Evolutionary conservation across 106 monocot genomes (phyloP).

Genomic region (Agapanthus africanus): DNA sequence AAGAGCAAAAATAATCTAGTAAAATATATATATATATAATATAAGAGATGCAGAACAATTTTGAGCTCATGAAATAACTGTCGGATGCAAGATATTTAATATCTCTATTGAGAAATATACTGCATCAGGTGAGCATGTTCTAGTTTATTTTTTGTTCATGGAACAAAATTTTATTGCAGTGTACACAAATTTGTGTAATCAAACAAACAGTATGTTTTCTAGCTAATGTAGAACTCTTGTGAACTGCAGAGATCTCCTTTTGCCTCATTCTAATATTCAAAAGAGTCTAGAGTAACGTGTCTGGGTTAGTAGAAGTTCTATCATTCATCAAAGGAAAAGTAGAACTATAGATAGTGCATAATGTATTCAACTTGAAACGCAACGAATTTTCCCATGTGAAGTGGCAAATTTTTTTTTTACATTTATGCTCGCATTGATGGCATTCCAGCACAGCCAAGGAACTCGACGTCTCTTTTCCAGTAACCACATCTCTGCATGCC

Average conservation of each 20-base stretch:
- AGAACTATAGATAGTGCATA: background rate
- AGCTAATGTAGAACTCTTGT: background rate
- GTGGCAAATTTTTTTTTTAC: constrained; percentile 48
- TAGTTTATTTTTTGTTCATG: background rate
- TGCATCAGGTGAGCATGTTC: background rate
- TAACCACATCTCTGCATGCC: constrained; percentile 40
- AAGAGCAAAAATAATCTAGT: background rate
- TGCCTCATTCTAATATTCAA: background rate
- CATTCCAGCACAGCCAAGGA: constrained; percentile 48
- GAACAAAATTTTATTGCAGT: background rate
- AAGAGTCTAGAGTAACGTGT: no score
- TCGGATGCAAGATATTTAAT: background rate
- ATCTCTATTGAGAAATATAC: background rate
- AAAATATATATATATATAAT: background rate
- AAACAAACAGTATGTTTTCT: background rate
- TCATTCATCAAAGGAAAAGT: background rate
- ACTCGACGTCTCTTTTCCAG: constrained; percentile 28
- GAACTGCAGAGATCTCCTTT: background rate
- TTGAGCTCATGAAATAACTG: background rate
- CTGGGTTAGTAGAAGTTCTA: background rate
- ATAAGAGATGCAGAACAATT: background rate
- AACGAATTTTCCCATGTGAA: background rate
- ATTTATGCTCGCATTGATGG: constrained; percentile 73
- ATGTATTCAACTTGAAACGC: background rate
- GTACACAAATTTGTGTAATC: background rate